Evolutionary conservation across 306 rosid genomes (phyloP), one percentile per base, ranked within the genome.

Genomic region (Sechiopsis laciniata): DNA sequence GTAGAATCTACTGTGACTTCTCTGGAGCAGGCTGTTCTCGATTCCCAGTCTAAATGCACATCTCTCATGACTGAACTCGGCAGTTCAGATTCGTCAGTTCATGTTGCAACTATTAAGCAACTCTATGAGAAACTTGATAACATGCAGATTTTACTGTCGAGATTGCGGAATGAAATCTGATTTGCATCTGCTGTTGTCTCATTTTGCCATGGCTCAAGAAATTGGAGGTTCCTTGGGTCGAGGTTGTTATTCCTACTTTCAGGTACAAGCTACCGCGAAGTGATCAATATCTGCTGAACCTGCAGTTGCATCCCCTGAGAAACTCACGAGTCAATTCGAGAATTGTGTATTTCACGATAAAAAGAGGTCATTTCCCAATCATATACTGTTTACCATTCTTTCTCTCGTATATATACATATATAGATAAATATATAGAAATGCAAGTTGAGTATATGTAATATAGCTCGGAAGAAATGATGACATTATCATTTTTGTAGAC

Each of bases 91-190:
- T 71, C 87, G 55, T 83, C 94, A 12, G 58, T 15, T 66, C 86
- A 84, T 82, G 82, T 84, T 81, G 72, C 82, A 24, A 45, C 82
- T 12, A 24, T 90, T 71, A 79, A 82, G 60, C 82, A 88, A 78
- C 88, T 93, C 45, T 66, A 86, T 61, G 89, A 83, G 79, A 90
- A 88, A 75, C 87, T 93, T 9, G 86, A 88, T 40, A 80, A 82
- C 45, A 85, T 93, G 97, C 90, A 87, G 77, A 74, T 55, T 50
- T 85, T 90, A 14, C 81, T 93, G 87, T 61, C 50, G 60, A 84
- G 65, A 54, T 80, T 93, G 76, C 84, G 93, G 82, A 81, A 80
- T 79, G 91, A 90, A 78, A 74, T 86, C 63, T 75, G 73, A 75
- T 74, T 20, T 42, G 53, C 20, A 45, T 46, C 62, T 21, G 22